Evolutionary conservation across 2,329 filamentous ascomycete genomes (phyloP).

Genomic region (Fusarium vanettenii): DNA sequence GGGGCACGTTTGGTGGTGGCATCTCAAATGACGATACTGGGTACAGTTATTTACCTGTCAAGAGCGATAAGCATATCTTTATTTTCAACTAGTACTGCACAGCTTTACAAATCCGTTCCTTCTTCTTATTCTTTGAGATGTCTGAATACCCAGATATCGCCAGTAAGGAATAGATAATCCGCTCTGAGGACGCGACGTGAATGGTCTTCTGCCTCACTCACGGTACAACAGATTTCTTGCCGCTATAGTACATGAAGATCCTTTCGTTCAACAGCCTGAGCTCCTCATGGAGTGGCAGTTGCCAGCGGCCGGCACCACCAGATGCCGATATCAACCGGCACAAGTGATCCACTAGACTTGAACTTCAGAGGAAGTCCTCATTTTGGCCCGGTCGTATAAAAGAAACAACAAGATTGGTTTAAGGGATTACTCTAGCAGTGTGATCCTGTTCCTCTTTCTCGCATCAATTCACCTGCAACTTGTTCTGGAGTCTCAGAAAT

Average conservation of each 20-base stretch:
- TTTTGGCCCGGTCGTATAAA: background rate
- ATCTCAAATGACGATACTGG: background rate
- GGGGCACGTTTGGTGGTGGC: background rate
- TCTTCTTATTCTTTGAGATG: background rate
- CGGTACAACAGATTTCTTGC: background rate
- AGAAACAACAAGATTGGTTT: background rate
- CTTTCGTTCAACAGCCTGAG: background rate
- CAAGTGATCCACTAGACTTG: background rate
- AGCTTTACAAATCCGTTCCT: background rate
- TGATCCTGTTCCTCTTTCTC: no score
- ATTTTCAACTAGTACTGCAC: background rate
- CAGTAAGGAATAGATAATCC: background rate
- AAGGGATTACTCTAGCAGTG: no score
- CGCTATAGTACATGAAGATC: background rate
- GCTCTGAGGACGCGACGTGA: background rate
- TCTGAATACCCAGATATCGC: background rate
- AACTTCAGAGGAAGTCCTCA: background rate
- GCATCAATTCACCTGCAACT: no score
- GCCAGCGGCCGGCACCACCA: background rate
- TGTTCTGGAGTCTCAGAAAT: no score
- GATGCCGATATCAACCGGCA: background rate
- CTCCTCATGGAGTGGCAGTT: background rate
- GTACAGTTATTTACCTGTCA: rapidly evolving
- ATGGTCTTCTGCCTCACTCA: background rate
- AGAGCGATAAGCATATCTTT: background rate